A percentile compares a stretch with the other conserved stretches of the same genome.
Conservation (phyloP, 768 basidiomycete genomes). For the Hydnomerulius pinastri region DNA sequence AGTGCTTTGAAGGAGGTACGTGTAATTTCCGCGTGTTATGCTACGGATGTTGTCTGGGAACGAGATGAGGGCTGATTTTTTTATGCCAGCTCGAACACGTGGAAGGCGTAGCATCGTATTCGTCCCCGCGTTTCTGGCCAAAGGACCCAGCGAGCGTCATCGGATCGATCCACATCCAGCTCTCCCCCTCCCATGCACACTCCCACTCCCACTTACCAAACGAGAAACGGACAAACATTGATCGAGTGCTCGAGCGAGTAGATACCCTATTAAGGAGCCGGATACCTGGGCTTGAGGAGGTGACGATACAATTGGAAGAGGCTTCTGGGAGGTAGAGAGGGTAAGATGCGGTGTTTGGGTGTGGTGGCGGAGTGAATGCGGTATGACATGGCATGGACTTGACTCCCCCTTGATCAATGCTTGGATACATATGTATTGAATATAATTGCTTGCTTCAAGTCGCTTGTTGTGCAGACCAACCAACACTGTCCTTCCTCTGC, state of each 20-base stretch:
- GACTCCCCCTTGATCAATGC: slow-evolving; percentile 10
- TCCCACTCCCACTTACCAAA: slow-evolving; percentile 55
- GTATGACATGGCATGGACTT: slow-evolving; percentile 4
- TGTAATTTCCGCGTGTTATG: too few relatives aligned
- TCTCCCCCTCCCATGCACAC: slow-evolving; percentile 60
- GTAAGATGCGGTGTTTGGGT: neutral
- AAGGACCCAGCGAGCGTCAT: slow-evolving; percentile 85
- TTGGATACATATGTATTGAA: slow-evolving; percentile 19
- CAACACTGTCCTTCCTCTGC: too few relatives aligned
- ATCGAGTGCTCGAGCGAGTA: slow-evolving; percentile 76
- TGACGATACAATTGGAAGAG: slow-evolving; percentile 85
- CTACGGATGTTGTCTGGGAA: too few relatives aligned
- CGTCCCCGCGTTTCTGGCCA: slow-evolving; percentile 90
- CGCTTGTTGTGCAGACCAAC: too few relatives aligned
- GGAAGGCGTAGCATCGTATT: slow-evolving; percentile 82
- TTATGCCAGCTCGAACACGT: slow-evolving; percentile 61
- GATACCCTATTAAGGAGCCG: slow-evolving; percentile 66
- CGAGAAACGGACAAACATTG: slow-evolving; percentile 31
- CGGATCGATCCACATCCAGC: slow-evolving; percentile 90
- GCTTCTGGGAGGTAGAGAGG: slow-evolving; percentile 6
- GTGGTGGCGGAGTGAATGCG: neutral
- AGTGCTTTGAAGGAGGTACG: slow-evolving; percentile 65
- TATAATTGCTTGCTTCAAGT: neutral
- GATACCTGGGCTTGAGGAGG: slow-evolving; percentile 83
- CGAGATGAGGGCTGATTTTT: too few relatives aligned